A percentile compares a stretch with the other conserved stretches of the same genome.
These are phyloP conservation scores for Vaccinium myrtillus DNA, from an alignment of 148 eudicot genomes.

Conservation along the genomic window DNA sequence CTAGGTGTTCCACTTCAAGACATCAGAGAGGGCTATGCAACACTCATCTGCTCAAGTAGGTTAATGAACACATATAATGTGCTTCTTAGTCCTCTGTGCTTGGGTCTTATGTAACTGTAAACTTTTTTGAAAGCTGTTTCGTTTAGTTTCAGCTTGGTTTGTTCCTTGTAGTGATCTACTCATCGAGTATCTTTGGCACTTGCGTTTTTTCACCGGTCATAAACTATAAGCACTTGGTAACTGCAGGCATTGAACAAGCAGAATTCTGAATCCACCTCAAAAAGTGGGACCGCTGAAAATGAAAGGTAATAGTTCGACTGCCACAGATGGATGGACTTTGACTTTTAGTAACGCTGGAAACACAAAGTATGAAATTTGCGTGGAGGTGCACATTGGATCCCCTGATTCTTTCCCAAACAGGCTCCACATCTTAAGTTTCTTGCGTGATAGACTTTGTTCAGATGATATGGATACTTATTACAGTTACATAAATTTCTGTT, in stretches of 20 bases:
- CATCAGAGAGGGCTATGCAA: conserved; percentile 65
- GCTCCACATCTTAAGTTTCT: not conserved
- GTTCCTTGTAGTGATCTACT: not conserved
- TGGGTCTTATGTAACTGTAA: not conserved
- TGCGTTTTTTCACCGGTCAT: not conserved
- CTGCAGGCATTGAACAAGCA: conserved; percentile 13
- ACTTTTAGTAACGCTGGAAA: not conserved
- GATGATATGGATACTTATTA: conserved; percentile 2
- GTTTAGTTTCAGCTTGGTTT: not conserved
- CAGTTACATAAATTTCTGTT: not conserved
- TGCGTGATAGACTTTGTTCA: not conserved
- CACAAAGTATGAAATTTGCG: not conserved
- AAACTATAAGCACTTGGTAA: not conserved
- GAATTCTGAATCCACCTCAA: conserved; percentile 11
- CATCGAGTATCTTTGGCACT: not conserved
- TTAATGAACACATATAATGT: not conserved
- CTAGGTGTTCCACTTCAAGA: conserved; percentile 71
- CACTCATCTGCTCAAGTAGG: conserved; percentile 48
- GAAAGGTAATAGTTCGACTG: conserved; percentile 21
- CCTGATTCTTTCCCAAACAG: conserved; percentile 2
- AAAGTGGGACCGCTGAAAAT: conserved; percentile 7
- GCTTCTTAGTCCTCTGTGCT: not conserved
- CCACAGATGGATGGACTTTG: not conserved
- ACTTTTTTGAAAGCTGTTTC: not conserved
- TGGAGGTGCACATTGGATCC: not conserved